A percentile compares a stretch with the other conserved stretches of the same genome.
These are phyloP conservation scores for Pseudozyma thailandica DNA, from an alignment of 1,284 basidiomycete genomes.

Conservation along the genomic window DNA sequence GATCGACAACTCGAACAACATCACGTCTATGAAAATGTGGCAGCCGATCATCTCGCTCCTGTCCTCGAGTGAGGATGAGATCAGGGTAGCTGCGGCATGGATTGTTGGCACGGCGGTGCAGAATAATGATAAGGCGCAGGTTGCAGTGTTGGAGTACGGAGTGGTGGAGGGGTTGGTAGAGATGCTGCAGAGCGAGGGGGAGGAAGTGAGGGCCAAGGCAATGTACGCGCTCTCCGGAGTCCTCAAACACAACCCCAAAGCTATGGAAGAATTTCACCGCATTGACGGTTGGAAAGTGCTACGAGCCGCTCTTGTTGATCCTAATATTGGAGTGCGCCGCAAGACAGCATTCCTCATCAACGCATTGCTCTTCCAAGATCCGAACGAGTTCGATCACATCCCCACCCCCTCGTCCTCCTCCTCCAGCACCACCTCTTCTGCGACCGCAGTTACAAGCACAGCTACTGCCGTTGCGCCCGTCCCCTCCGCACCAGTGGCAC, in stretches of 20 bases:
- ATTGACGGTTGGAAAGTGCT: slow-evolving; percentile 79
- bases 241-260: slow-evolving; percentile 82
- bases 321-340: slow-evolving; percentile 79
- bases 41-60: slow-evolving; percentile 79
- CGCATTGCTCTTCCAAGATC: slow-evolving; percentile 77
- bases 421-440: background rate
- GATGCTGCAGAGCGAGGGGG: slow-evolving; percentile 73
- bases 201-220: slow-evolving; percentile 74
- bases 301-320: slow-evolving; percentile 76
- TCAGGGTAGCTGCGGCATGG: slow-evolving; percentile 85
- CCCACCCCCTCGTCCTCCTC: slow-evolving; percentile 69
- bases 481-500: slow-evolving; percentile 19
- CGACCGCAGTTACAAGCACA: slow-evolving; percentile 68
- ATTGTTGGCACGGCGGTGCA: slow-evolving; percentile 92
- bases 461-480: slow-evolving; percentile 25
- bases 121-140: slow-evolving; percentile 91
- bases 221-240: slow-evolving; percentile 87
- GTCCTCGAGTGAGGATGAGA: slow-evolving; percentile 72
- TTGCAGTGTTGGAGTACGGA: slow-evolving; percentile 74
- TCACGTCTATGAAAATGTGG: slow-evolving; percentile 87
- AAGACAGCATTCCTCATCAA: slow-evolving; percentile 87
- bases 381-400: slow-evolving; percentile 15
- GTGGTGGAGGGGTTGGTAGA: slow-evolving; percentile 72
- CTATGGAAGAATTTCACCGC: slow-evolving; percentile 74
- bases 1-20: slow-evolving; percentile 95